Evolutionary conservation across 1,284 basidiomycete genomes (phyloP), one percentile per base, ranked within the genome.

Genomic region (Chalciporus sp.): DNA sequence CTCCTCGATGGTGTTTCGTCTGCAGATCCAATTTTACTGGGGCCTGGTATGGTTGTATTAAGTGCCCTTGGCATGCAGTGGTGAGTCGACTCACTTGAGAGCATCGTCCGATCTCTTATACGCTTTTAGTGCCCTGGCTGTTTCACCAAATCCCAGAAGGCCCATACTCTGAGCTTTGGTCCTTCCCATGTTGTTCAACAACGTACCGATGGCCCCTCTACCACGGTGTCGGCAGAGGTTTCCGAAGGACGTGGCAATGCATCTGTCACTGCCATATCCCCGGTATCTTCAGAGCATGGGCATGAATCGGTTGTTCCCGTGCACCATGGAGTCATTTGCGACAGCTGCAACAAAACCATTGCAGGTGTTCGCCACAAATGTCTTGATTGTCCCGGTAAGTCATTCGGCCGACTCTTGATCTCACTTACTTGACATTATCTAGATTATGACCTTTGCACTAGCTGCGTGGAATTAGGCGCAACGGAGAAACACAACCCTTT

Each of bases 401-500:
- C 41, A 43, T 12, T 42, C 33, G 17, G 45, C 43, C 27, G 41
- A 12, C 7, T 8, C 19, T 5, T 45, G 12, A 47, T 26, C 29
- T 52, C 45, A 47, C 19, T n/a, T 27, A 33, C 39, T 47, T 54
- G 17, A 53, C 33, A 16, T 8, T 6, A 37, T 37, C 27, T 27
- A 82, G 88, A 91, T 67, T 91, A 82, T 64, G 90, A 92, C 67
- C 72, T 90, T 42, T 92, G 90, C 66, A 76, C 80, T 0, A 8
- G 58, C 1, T 91, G 88, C 67, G 73, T 84, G 28, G 57, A 66
- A 16, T 64, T 68, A 20, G 79, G 76, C 43, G 70, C 66, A 48
- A 74, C 76, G 14, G 77, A 78, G 53, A 68, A 66, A 16, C 83
- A 86, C 63, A 76, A 83, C 58, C 73, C 80, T 26, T 79, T 78